Evolutionary conservation across 345 rosid species (phyloP).

Genomic region (Erodium maritimum): DNA sequence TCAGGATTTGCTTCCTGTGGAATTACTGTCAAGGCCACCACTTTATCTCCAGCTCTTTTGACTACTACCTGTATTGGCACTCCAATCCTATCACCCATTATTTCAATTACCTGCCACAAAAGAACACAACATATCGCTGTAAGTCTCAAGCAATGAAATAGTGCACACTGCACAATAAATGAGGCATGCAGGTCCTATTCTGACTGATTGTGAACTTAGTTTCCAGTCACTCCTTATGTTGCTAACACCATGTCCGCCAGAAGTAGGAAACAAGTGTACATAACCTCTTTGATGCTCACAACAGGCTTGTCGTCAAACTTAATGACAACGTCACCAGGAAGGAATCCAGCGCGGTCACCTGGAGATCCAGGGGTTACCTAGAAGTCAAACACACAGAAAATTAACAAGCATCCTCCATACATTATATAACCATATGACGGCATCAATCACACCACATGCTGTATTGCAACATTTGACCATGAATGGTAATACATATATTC

Average conservation of each 20-base stretch:
- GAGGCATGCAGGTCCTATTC: too few relatives aligned
- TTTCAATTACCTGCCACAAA: conserved; percentile 46
- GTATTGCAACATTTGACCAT: too few relatives aligned
- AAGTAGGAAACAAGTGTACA: too few relatives aligned
- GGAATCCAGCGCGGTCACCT: conserved; percentile 74
- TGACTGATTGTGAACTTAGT: too few relatives aligned
- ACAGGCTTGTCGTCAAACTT: conserved; percentile 70
- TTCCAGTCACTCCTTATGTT: too few relatives aligned
- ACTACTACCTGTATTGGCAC: conserved; percentile 41
- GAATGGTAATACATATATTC: too few relatives aligned
- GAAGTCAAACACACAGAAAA: background rate
- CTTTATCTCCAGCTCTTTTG: conserved; percentile 41
- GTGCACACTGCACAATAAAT: too few relatives aligned
- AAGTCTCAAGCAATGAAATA: too few relatives aligned
- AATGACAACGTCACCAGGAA: conserved; percentile 70
- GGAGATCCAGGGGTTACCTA: conserved; percentile 92
- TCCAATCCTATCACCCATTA: conserved; percentile 59
- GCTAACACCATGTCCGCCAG: background rate
- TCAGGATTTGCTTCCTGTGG: conserved; percentile 80
- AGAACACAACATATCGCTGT: too few relatives aligned
- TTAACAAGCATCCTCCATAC: background rate
- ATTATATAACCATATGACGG: too few relatives aligned
- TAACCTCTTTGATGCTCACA: conserved; percentile 63
- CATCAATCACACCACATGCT: background rate
- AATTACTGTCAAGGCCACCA: conserved; percentile 34